Percentiles rank a stretch among this genome's conserved stretches.
phyloP scores from a whole-genome alignment of 106 monocot species.

The Agapanthus africanus region DNA sequence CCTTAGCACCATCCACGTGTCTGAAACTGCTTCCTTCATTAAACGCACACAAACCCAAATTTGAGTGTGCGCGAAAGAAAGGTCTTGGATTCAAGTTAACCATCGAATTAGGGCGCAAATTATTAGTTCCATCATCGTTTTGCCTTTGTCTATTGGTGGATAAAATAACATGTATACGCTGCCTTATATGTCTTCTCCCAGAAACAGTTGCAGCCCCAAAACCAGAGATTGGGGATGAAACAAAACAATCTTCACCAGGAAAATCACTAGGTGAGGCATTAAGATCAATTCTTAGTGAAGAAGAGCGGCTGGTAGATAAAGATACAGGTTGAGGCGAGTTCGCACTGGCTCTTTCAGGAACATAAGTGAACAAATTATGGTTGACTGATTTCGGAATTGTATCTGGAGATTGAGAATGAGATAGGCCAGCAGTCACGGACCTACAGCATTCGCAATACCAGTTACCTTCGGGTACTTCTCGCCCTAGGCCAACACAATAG shows the following conservation, averaged over 20 bases:
- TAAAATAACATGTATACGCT: conserved; percentile 44
- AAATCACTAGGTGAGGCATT: conserved; percentile 31
- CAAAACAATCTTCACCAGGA: conserved; percentile 15
- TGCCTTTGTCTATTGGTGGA: conserved; percentile 42
- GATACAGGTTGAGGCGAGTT: conserved; percentile 13
- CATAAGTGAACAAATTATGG: not conserved
- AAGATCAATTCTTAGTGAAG: conserved; percentile 34
- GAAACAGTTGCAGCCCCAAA: conserved; percentile 48
- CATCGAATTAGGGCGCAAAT: not conserved
- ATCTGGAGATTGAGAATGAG: conserved; percentile 17
- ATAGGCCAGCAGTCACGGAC: conserved; percentile 22
- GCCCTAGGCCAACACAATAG: conserved; percentile 83
- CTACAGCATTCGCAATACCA: conserved; percentile 82
- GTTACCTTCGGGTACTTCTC: conserved; percentile 77
- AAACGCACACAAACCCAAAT: conserved; percentile 15
- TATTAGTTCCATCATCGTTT: not conserved
- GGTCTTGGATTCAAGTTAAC: conserved; percentile 12
- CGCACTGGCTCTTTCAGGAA: not conserved
- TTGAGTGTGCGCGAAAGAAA: conserved; percentile 10
- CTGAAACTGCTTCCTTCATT: conserved; percentile 30
- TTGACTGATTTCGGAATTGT: conserved; percentile 10
- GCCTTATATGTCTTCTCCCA: conserved; percentile 56
- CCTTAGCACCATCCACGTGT: conserved; percentile 46
- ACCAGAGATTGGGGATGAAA: conserved; percentile 28
- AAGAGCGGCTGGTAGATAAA: conserved; percentile 12